Conservation (phyloP, 176 grass and related monocot genomes). For the Phoenix roebelenii region DNA sequence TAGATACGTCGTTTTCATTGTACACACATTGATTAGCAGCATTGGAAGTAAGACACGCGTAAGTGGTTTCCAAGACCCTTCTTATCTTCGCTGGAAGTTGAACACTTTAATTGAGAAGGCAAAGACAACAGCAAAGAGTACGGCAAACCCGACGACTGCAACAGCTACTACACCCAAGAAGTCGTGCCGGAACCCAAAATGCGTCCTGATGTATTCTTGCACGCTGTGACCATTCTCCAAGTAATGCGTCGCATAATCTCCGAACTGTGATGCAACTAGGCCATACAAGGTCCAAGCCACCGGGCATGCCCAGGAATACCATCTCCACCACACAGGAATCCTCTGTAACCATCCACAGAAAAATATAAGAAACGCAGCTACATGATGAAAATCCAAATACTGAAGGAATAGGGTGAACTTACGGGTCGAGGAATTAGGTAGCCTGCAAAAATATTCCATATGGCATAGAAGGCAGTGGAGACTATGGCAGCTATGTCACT, state of each 20-base stretch:
- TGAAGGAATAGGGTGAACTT: no score
- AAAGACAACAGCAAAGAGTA: slow-evolving; percentile 10
- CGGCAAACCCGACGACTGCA: background rate
- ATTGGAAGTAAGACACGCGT: no score
- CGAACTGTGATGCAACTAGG: slow-evolving; percentile 6
- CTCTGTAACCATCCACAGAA: no score
- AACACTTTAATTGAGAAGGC: slow-evolving; percentile 8
- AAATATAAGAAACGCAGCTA: no score
- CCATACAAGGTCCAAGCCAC: slow-evolving; percentile 8
- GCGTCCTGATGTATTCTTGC: background rate
- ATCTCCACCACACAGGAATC: slow-evolving; percentile 11
- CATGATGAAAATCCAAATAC: no score
- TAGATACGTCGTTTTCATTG: no score
- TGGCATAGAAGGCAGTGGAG: no score
- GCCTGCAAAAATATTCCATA: no score
- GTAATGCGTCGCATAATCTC: background rate
- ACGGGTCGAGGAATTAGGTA: no score
- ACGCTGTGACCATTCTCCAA: background rate
- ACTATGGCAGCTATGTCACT: no score
- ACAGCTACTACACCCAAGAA: slow-evolving; percentile 4
- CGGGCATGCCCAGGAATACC: slow-evolving; percentile 11
- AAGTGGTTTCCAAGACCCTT: no score
- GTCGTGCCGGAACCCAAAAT: slow-evolving; percentile 7
- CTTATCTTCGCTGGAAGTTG: slow-evolving; percentile 14
- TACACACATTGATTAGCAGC: no score